Conservation (phyloP, 495 filamentous ascomycete species). For the Pyrenopolyporus hunteri region DNA sequence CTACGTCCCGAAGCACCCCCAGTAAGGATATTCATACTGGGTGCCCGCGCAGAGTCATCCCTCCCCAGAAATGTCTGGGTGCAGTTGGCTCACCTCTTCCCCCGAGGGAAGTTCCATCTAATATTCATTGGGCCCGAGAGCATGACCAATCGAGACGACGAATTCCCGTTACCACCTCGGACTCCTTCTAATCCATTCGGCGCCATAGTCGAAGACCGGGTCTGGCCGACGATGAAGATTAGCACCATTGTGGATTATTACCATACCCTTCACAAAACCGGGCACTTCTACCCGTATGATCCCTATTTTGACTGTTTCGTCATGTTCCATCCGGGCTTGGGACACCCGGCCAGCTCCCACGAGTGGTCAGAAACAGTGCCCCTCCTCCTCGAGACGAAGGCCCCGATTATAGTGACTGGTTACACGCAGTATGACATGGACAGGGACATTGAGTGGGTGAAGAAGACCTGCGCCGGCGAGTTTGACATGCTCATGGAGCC, state of each 20-base stretch:
- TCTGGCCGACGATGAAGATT: slow-evolving; percentile 88
- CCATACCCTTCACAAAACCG: slow-evolving; percentile 90
- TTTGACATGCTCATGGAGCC: slow-evolving; percentile 91
- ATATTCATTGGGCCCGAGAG: slow-evolving; percentile 96
- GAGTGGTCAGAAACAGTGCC: slow-evolving; percentile 94
- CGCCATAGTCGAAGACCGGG: slow-evolving; percentile 84
- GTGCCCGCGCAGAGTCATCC: slow-evolving; percentile 94
- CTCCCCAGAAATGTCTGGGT: slow-evolving; percentile 93
- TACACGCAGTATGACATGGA: slow-evolving; percentile 96
- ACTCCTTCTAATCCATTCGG: slow-evolving; percentile 89
- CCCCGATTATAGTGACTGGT: slow-evolving; percentile 89
- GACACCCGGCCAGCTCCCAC: slow-evolving; percentile 88
- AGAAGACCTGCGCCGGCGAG: slow-evolving; percentile 81
- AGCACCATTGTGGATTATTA: slow-evolving; percentile 98
- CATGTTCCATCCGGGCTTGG: slow-evolving; percentile 93
- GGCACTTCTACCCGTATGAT: slow-evolving; percentile 89
- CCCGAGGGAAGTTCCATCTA: slow-evolving; percentile 76
- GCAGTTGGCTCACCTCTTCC: slow-evolving; percentile 90
- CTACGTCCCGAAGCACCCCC: slow-evolving; percentile 83
- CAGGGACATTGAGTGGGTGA: slow-evolving; percentile 86
- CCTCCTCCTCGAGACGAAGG: slow-evolving; percentile 89
- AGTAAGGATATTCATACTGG: slow-evolving; percentile 90
- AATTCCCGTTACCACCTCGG: slow-evolving; percentile 87
- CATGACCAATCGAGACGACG: slow-evolving; percentile 86
- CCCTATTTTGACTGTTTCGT: slow-evolving; percentile 98